Conservation (phyloP, 1,284 basidiomycete genomes). For the Puccinia triticina region DNA sequence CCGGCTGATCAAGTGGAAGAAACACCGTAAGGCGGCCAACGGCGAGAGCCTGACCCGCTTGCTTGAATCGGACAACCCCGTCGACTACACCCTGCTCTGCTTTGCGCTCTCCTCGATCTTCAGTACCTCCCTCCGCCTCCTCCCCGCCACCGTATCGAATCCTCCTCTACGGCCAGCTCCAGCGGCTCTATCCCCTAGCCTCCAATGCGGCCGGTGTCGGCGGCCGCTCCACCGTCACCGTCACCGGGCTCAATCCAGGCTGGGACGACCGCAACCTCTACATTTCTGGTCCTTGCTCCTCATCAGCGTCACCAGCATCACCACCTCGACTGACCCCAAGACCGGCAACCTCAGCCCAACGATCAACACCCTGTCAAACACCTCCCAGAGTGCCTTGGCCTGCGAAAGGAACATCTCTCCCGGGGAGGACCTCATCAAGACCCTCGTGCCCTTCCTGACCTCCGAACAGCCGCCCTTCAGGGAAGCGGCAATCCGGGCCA, state of each 20-base stretch:
- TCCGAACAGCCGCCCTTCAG: slow-evolving; percentile 46
- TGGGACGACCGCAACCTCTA: slow-evolving; percentile 50
- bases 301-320: slow-evolving; percentile 51
- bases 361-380: slow-evolving; percentile 43
- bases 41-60: slow-evolving; percentile 40
- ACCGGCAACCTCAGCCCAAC: slow-evolving; percentile 37
- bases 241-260: slow-evolving; percentile 40
- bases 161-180: slow-evolving; percentile 49
- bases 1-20: slow-evolving; percentile 44
- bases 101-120: slow-evolving; percentile 47
- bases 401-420: slow-evolving; percentile 47
- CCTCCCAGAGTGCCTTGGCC: slow-evolving; percentile 15
- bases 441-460: slow-evolving; percentile 50
- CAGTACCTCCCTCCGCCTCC: slow-evolving; percentile 22
- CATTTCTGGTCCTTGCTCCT: slow-evolving; percentile 48
- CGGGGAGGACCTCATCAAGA: slow-evolving; percentile 48
- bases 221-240: slow-evolving; percentile 34
- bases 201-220: slow-evolving; percentile 48
- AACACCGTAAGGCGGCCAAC: slow-evolving; percentile 42
- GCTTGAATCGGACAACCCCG: slow-evolving; percentile 46
- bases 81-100: slow-evolving; percentile 41
- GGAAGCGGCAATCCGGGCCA: slow-evolving; percentile 41
- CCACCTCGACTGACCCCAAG: slow-evolving; percentile 43
- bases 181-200: slow-evolving; percentile 50
- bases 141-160: slow-evolving; percentile 39